These are phyloP conservation scores for Dichomitus squalens DNA, from an alignment of 1,284 basidiomycete genomes.

Conservation along the genomic window DNA sequence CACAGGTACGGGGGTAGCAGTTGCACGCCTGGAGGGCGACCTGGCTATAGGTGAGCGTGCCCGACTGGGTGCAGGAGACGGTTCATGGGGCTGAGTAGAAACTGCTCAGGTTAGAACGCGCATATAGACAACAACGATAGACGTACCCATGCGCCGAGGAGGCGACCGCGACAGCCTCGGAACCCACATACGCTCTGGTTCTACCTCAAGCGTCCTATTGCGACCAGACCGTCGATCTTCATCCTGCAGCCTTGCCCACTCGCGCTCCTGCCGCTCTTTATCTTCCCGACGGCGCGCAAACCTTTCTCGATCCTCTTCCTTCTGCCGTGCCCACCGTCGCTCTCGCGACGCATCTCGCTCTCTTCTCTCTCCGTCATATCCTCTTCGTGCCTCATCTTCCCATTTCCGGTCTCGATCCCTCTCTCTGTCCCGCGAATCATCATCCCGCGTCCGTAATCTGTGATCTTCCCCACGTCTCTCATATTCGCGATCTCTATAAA, in stretches of 20 bases:
- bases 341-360: conserved; percentile 12
- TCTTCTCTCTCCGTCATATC: conserved; percentile 17
- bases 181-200: conserved; percentile 27
- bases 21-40: conserved; percentile 14
- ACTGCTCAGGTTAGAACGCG: conserved; percentile 12
- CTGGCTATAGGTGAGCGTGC: conserved; percentile 23
- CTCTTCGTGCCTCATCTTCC: conserved; percentile 23
- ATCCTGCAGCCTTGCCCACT: conserved; percentile 12
- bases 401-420: conserved; percentile 11
- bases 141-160: conserved; percentile 33
- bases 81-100: conserved; percentile 10
- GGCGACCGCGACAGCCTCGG: conserved; percentile 32
- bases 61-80: conserved; percentile 15
- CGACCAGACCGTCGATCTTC: conserved; percentile 22
- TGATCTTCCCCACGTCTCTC: conserved; percentile 26
- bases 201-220: conserved; percentile 24
- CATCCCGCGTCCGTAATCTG: conserved; percentile 17
- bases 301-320: not conserved
- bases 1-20: conserved; percentile 14
- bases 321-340: conserved; percentile 7
- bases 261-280: conserved; percentile 15
- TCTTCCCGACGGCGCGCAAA: conserved; percentile 15
- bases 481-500: conserved; percentile 27
- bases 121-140: not conserved
- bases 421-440: conserved; percentile 10